These are phyloP conservation scores for Pleurotus cornucopiae DNA, from an alignment of 768 basidiomycete genomes.

Conservation along the genomic window DNA sequence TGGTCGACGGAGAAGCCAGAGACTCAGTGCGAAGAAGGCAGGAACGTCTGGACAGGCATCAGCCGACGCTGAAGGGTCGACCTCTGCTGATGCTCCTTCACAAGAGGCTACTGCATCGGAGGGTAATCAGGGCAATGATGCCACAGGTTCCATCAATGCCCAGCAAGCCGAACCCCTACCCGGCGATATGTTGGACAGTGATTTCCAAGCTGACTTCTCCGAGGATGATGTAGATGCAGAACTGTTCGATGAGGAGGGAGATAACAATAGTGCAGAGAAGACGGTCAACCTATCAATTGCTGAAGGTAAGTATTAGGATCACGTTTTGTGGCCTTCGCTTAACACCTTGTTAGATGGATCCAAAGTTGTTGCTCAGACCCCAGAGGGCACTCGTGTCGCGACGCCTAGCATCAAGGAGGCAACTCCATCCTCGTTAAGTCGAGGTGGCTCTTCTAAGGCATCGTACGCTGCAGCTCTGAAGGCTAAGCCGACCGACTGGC, in stretches of 20 bases:
- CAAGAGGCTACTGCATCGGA: background rate
- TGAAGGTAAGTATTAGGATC: constrained; percentile 50
- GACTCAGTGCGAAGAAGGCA: constrained; percentile 70
- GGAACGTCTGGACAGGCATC: constrained; percentile 15
- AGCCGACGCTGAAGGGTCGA: constrained; percentile 8
- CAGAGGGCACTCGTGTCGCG: constrained; percentile 90
- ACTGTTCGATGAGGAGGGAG: constrained; percentile 82
- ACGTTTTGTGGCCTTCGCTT: constrained; percentile 1
- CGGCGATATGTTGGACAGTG: constrained; percentile 61
- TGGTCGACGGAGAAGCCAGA: constrained; percentile 73
- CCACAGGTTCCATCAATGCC: constrained; percentile 14
- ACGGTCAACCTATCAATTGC: constrained; percentile 81
- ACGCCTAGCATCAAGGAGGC: constrained; percentile 55
- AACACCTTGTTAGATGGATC: constrained; percentile 65
- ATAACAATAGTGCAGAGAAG: constrained; percentile 69
- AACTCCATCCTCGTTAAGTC: constrained; percentile 27
- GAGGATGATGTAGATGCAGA: constrained; percentile 89
- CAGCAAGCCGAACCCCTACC: constrained; percentile 36
- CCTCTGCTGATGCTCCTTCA: background rate
- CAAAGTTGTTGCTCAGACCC: constrained; percentile 94
- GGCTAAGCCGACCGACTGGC: constrained; percentile 92
- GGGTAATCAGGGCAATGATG: background rate
- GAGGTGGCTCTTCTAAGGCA: constrained; percentile 32
- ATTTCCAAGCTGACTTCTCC: constrained; percentile 69
- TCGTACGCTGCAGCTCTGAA: constrained; percentile 96